phyloP scores from a whole-genome alignment of 768 basidiomycete genomes.

The Cystofilobasidium capitatum region DNA sequence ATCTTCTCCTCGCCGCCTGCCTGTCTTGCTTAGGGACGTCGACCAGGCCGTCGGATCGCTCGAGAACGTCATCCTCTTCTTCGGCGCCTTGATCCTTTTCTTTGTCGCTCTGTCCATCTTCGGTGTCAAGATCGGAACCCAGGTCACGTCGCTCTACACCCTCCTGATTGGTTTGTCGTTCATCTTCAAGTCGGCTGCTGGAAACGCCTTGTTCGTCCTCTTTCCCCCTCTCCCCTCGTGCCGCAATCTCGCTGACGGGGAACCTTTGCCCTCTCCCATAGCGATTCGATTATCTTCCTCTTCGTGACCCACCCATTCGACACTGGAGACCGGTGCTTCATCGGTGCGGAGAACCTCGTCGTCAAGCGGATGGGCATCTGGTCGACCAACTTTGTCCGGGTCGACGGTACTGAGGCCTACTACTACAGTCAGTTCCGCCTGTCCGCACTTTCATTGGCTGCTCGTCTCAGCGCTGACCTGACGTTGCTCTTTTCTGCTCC shows the following conservation, averaged over 20 bases:
- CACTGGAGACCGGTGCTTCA: constrained; percentile 71
- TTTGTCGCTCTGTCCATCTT: constrained; percentile 65
- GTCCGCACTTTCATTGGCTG: too few species aligned
- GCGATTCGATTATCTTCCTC: constrained; percentile 66
- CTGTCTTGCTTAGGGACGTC: constrained; percentile 45
- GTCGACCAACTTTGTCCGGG: constrained; percentile 62
- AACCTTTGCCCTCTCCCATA: neutral
- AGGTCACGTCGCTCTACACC: constrained; percentile 51
- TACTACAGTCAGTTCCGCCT: constrained; percentile 56
- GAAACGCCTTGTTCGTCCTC: constrained; percentile 50
- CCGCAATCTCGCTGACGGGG: neutral
- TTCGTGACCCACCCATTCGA: constrained; percentile 69
- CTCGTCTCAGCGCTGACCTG: neutral
- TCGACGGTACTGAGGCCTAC: constrained; percentile 68
- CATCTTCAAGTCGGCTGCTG: constrained; percentile 66
- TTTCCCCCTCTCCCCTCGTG: neutral
- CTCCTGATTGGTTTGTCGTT: constrained; percentile 66
- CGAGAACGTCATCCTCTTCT: constrained; percentile 53
- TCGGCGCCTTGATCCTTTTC: constrained; percentile 57
- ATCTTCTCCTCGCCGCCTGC: neutral
- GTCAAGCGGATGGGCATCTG: constrained; percentile 75
- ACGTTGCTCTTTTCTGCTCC: constrained; percentile 41
- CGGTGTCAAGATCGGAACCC: constrained; percentile 53
- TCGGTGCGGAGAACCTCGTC: constrained; percentile 47
- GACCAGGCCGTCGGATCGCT: constrained; percentile 57